Evolutionary conservation across 2,329 filamentous ascomycete species (phyloP).

Genomic region (Dactylella cylindrospora): DNA sequence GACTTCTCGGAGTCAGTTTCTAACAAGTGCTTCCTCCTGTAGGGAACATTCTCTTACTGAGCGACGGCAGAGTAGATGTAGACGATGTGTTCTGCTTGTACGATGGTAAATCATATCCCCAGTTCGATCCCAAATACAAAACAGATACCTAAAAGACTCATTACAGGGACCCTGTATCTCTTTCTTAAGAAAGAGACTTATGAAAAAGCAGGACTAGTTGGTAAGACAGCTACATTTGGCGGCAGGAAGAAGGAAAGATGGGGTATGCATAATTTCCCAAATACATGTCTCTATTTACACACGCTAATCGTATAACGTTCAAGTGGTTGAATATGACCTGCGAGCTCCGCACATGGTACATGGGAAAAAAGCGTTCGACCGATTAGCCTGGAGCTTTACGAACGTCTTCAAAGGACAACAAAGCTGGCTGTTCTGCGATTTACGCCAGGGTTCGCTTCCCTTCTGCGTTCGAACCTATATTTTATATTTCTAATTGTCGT

Average conservation of each 20-base stretch:
- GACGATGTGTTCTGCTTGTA: conserved; percentile 72
- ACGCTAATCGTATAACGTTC: background rate
- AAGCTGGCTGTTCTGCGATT: conserved; percentile 77
- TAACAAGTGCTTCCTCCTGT: conserved; percentile 43
- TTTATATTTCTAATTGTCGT: no score
- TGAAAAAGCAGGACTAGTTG: conserved; percentile 77
- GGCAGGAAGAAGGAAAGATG: conserved; percentile 68
- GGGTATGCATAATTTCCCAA: conserved; percentile 56
- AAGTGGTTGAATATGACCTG: conserved; percentile 77
- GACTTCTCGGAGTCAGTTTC: background rate
- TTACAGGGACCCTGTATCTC: conserved; percentile 68
- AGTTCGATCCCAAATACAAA: background rate
- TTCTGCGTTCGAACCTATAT: no score
- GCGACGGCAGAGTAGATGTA: conserved; percentile 69
- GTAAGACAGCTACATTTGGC: conserved; percentile 61
- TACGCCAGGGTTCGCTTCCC: conserved; percentile 55
- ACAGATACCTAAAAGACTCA: background rate
- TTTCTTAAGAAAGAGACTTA: conserved; percentile 79
- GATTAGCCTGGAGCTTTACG: conserved; percentile 74
- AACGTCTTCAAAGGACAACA: conserved; percentile 69
- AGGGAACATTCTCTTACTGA: conserved; percentile 83
- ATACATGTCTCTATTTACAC: conserved; percentile 34
- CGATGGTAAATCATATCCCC: conserved; percentile 59
- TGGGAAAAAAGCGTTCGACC: conserved; percentile 79
- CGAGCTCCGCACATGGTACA: conserved; percentile 73